Base-by-base conservation (phyloP, 2,329 filamentous ascomycete species). In the Sarocladium kiliense region DNA sequence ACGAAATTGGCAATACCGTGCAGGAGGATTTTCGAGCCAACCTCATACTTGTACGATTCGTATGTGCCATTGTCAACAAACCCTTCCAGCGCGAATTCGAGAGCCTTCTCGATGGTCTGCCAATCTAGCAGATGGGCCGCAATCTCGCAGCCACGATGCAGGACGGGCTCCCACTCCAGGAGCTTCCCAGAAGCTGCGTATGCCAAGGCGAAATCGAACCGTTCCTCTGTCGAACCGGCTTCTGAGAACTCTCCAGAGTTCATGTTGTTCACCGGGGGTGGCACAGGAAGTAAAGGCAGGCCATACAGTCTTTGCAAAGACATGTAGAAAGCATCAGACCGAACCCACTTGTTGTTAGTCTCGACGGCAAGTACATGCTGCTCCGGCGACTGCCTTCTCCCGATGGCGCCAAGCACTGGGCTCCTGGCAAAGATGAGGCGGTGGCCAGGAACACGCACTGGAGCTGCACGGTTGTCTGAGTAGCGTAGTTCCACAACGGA, bases 161-260 rank as follows among this genome's bases (percentile, higher is more conserved):
- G 72, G 25, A 88, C 76, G 23, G 77, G 75, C 2, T 71, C 73
- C 64, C 86, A 78, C 39, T 74, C 72, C 16, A 89, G 71, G 37
- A 82, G 71, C 51, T 80, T 74, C 0, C 85, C 86, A 4, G 84
- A 80, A 25, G 85, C 83, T 45, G 84, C 79, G 62, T 88, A 87
- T 23, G 82, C 82, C 19, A 89, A 68, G n/a, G 78, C 79, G 58
- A 81, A 80, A 30, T 77, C 71, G 56, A 83, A 76, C 19, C 74
- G 75, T 7, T 78, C 76, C 21, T 64, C 61, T 44, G 68, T 59
- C 51, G 72, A 67, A 21, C 75, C 69, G 54, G 74, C 68, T 62
- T 74, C 63, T 0, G 66, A 64, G 27, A 72, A 2, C 3, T 69
- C 65, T 4, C 61, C 62, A 11, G 65, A 63, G 21, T 70, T 64